Percentiles rank a stretch among this genome's conserved stretches.
Conservation (phyloP, 163 green algal species). For the Chlamydomonas reinhardtii region DNA sequence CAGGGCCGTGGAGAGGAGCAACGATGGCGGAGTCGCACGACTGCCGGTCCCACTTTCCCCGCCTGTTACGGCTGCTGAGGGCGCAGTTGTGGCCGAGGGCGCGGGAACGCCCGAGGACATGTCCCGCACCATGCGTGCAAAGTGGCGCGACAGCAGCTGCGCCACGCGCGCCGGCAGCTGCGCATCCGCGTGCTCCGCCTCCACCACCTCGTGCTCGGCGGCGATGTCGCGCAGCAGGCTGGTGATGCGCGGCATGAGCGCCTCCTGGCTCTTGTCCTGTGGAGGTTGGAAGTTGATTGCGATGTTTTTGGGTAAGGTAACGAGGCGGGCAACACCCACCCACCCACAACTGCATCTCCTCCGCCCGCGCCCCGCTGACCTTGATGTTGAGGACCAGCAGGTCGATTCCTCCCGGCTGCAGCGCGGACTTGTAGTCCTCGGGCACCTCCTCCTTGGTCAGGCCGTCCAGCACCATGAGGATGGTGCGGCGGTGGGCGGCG, state of each 20-base stretch:
- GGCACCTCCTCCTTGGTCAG: conserved; percentile 60
- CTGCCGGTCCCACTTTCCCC: too few species aligned
- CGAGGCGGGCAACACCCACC: too few species aligned
- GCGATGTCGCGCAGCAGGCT: conserved; percentile 22
- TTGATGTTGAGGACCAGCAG: conserved; percentile 62
- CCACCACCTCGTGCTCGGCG: conserved; percentile 25
- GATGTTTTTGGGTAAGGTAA: too few species aligned
- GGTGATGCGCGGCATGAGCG: conserved; percentile 50
- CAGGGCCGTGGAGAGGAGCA: too few species aligned
- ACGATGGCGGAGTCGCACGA: background rate
- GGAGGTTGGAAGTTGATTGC: too few species aligned
- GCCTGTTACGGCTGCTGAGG: too few species aligned
- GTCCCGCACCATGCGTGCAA: background rate
- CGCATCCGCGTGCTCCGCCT: background rate
- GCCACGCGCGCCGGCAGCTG: conserved; percentile 27
- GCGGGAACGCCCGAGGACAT: background rate
- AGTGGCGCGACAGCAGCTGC: conserved; percentile 39
- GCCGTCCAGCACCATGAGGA: conserved; percentile 62
- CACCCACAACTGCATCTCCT: too few species aligned
- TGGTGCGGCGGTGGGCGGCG: background rate
- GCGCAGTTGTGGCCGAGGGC: too few species aligned
- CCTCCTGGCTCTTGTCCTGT: conserved; percentile 50
- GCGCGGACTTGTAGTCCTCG: conserved; percentile 55
- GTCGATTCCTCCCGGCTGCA: conserved; percentile 51
- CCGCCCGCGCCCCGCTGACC: too few species aligned